These are phyloP conservation scores for Phytophthora pinifolia DNA, from an alignment of 352 stramenopile genomes.

Conservation along the genomic window DNA sequence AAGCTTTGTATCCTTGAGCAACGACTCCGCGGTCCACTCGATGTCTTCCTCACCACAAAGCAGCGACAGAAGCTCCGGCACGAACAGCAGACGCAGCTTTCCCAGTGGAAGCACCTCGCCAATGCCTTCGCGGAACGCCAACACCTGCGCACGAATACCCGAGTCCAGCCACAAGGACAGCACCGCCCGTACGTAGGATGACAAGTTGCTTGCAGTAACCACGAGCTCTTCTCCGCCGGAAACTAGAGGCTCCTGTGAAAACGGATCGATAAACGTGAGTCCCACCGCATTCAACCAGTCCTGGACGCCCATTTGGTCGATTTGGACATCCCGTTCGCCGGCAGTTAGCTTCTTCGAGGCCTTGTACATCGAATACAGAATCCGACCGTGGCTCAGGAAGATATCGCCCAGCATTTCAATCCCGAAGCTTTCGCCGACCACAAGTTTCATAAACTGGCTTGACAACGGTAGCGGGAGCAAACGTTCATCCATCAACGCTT, in stretches of 20 bases:
- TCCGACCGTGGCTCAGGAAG: slow-evolving; percentile 65
- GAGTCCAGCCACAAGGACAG: slow-evolving; percentile 61
- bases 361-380: slow-evolving; percentile 58
- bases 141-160: slow-evolving; percentile 63
- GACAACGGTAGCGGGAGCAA: slow-evolving; percentile 76
- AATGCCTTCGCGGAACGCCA: slow-evolving; percentile 77
- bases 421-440: slow-evolving; percentile 60
- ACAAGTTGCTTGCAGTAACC: slow-evolving; percentile 61
- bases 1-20: slow-evolving; percentile 75
- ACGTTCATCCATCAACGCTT: slow-evolving; percentile 81
- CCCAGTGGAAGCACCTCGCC: slow-evolving; percentile 67
- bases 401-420: slow-evolving; percentile 55
- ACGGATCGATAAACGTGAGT: slow-evolving; percentile 78
- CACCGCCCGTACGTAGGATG: slow-evolving; percentile 57
- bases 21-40: slow-evolving; percentile 59
- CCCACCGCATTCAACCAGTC: slow-evolving; percentile 69
- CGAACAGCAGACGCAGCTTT: slow-evolving; percentile 74
- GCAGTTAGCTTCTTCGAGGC: slow-evolving; percentile 34
- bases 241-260: slow-evolving; percentile 68
- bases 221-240: slow-evolving; percentile 37
- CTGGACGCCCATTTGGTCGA: slow-evolving; percentile 49
- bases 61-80: slow-evolving; percentile 62
- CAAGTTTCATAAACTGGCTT: slow-evolving; percentile 73
- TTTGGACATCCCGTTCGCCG: slow-evolving; percentile 38
- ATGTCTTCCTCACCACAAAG: slow-evolving; percentile 80